Evolutionary conservation across 345 rosid genomes (phyloP), one percentile per base, ranked within the genome.

Genomic region (Populus simonii): DNA sequence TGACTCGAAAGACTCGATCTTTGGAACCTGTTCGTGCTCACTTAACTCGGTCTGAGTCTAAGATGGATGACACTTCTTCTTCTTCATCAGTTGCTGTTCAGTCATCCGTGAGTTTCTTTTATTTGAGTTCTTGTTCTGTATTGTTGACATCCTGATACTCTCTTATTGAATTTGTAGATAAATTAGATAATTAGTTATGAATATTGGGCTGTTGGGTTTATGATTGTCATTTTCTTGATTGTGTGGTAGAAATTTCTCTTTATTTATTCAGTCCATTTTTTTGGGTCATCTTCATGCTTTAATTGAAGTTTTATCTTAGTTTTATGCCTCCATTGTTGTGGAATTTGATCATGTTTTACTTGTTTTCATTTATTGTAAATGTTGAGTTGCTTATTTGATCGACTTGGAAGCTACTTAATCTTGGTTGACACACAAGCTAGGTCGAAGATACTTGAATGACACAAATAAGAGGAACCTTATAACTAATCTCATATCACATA

Each of bases 101-200:
- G n/a, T 84, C 95, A 68, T 71, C 88, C 72, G 93, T 92, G 89
- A 91, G 92, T 88, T 66, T 74, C 74, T 76, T 77, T 47, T 47
- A 47, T 13, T 47, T 36, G 62, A 43, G 41, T 81, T 49, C 59
- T 63, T 71, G 25, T 16, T 47, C 3, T 4, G 9, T 35, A 8
- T 31, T 29, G 20, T 29, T 66, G 17, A 66, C 31, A 66, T 66
- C 18, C 17, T 31, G 38, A 16, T 70, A 53, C 59, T 53, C 59
- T 53, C n/a, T 53, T 53, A 51, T 13, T 68, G 23, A 43, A 23
- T 62, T 59, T 55, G 63, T 74, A 7, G 66, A 53, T 51, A 53
- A 69, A 65, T 49, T 73, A 47, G 59, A 72, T 15, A 23, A 35
- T 51, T 7, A 31, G 9, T 67, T 47, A 16, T 70, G 22, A 23